Percentiles rank a stretch among this genome's conserved stretches.
Conservation (phyloP, 2,329 filamentous ascomycete species). For the Exophiala viscosa region DNA sequence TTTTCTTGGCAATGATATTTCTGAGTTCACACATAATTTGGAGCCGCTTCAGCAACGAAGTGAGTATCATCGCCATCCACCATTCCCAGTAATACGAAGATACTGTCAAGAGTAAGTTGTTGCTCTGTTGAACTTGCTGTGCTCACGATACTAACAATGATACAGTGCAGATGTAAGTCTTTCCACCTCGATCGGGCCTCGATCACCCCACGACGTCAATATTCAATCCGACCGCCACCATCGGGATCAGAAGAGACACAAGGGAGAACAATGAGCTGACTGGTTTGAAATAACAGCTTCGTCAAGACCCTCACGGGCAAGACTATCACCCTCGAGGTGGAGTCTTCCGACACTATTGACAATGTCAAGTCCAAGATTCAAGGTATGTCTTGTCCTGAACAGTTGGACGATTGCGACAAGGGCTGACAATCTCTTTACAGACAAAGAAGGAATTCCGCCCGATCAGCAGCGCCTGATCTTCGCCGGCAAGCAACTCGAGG, state of each 20-base stretch:
- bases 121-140: no score
- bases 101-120: constrained; percentile 26
- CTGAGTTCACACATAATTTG: no score
- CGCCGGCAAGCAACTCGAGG: constrained; percentile 98
- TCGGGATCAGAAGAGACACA: constrained; percentile 27
- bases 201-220: neutral
- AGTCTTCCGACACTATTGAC: constrained; percentile 98
- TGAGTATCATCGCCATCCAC: constrained; percentile 7
- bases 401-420: no score
- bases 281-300: constrained; percentile 63
- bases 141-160: constrained; percentile 16
- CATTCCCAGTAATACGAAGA: constrained; percentile 21
- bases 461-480: constrained; percentile 99
- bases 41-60: constrained; percentile 8
- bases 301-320: constrained; percentile 99
- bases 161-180: constrained; percentile 84
- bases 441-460: constrained; percentile 98
- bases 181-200: constrained; percentile 26
- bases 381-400: constrained; percentile 28
- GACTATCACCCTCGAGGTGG: constrained; percentile 99
- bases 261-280: constrained; percentile 8
- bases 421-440: constrained; percentile 33
- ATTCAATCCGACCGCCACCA: constrained; percentile 23
- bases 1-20: neutral
- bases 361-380: constrained; percentile 99